phyloP scores from a whole-genome alignment of 352 stramenopile genomes.

The Peronospora destructor region DNA sequence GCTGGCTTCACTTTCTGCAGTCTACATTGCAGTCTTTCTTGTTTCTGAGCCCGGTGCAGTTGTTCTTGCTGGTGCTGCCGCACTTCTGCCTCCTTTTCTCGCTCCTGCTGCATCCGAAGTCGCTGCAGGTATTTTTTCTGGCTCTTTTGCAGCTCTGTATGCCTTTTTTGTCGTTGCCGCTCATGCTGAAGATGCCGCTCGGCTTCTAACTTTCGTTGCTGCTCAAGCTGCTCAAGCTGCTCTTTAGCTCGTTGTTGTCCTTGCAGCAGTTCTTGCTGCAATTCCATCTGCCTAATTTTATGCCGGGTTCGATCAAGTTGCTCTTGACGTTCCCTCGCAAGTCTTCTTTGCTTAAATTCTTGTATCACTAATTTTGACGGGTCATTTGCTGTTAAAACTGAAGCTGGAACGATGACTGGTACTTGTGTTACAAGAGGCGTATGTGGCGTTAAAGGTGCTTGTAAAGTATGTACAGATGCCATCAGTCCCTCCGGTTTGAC shows the following conservation, averaged over 20 bases:
- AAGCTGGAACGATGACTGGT: neutral
- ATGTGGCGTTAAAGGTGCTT: neutral
- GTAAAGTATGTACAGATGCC: conserved; percentile 2
- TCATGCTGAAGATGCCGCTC: conserved; percentile 20
- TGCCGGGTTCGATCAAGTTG: conserved; percentile 8
- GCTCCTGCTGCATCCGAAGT: conserved; percentile 18
- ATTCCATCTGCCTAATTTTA: conserved; percentile 5
- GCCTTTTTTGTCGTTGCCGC: conserved; percentile 16
- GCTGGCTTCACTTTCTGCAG: conserved; percentile 7
- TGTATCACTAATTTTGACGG: conserved; percentile 22
- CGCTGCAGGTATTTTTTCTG: conserved; percentile 29
- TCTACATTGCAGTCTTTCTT: conserved; percentile 21
- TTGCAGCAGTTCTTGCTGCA: conserved; percentile 7
- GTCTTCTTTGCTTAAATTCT: conserved; percentile 28
- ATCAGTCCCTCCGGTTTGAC: conserved; percentile 23
- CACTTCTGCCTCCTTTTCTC: conserved; percentile 22
- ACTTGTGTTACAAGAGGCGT: neutral
- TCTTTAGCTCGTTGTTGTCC: conserved; percentile 5
- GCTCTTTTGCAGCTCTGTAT: conserved; percentile 20
- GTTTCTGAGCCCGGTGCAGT: conserved; percentile 12
- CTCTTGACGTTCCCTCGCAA: conserved; percentile 22
- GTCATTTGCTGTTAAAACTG: conserved; percentile 1
- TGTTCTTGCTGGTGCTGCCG: conserved; percentile 15
- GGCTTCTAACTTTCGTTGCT: conserved; percentile 7
- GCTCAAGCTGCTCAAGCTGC: conserved; percentile 10